These are phyloP conservation scores for Phtheirospermum japonicum DNA, from an alignment of 257 asterid species.

Conservation along the genomic window DNA sequence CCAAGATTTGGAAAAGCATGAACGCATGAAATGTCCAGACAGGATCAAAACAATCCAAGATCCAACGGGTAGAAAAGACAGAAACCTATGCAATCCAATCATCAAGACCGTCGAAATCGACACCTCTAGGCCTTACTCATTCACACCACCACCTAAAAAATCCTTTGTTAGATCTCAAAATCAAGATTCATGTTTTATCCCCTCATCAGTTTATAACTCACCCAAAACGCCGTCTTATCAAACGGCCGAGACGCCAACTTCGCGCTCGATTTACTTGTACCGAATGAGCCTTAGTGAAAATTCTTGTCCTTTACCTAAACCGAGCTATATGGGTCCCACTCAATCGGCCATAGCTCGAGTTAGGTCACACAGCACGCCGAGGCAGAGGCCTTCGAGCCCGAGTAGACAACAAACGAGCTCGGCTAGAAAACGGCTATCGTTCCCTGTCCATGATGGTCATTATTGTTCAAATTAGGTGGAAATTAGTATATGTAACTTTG, in stretches of 20 bases:
- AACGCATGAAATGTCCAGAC: background rate
- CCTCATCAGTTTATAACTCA: constrained; percentile 16
- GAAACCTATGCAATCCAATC: constrained; percentile 34
- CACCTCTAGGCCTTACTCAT: constrained; percentile 36
- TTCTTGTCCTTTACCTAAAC: constrained; percentile 34
- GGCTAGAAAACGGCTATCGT: constrained; percentile 60
- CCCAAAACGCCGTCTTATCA: constrained; percentile 41
- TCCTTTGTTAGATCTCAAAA: constrained; percentile 11
- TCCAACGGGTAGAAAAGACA: constrained; percentile 26
- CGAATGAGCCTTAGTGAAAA: constrained; percentile 36
- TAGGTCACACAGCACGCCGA: constrained; percentile 61
- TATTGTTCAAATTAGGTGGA: background rate
- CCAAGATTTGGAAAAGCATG: constrained; percentile 7
- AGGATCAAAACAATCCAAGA: constrained; percentile 3
- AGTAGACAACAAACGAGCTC: constrained; percentile 34
- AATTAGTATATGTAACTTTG: background rate
- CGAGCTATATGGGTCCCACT: constrained; percentile 75
- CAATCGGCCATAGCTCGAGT: constrained; percentile 72
- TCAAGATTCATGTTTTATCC: constrained; percentile 20
- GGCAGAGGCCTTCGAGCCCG: constrained; percentile 52
- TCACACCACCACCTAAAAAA: constrained; percentile 19
- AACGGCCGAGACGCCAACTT: constrained; percentile 43
- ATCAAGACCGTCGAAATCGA: constrained; percentile 50
- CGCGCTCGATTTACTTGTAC: constrained; percentile 30
- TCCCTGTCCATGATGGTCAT: background rate